A percentile compares a stretch with the other conserved stretches of the same genome.
Evolutionary conservation across 306 rosid genomes (phyloP).

Genomic region (Amphicarpaea edgeworthii): DNA sequence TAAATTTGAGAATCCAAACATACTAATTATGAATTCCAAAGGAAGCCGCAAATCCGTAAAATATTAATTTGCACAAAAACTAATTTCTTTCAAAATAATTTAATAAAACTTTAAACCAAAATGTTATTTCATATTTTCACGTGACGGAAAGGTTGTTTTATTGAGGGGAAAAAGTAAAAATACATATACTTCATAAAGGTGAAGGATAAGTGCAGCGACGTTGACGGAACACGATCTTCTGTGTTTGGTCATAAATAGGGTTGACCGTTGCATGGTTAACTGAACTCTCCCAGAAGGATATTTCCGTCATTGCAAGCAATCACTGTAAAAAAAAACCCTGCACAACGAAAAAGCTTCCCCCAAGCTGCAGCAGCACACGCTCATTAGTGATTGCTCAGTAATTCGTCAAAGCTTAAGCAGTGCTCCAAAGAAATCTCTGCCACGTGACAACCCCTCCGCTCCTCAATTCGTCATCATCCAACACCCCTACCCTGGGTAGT

Average conservation of each 20-base stretch:
- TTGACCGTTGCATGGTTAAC: constrained; percentile 43
- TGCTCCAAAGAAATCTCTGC: constrained; percentile 42
- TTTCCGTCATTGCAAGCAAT: constrained; percentile 41
- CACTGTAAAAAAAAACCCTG: constrained; percentile 29
- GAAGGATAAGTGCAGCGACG: not conserved
- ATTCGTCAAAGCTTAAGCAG: constrained; percentile 26
- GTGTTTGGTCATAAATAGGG: constrained; percentile 46
- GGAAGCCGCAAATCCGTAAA: too few relatives aligned
- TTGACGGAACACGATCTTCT: not conserved
- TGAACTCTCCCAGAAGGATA: constrained; percentile 7
- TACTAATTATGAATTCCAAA: too few relatives aligned
- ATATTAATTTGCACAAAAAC: too few relatives aligned
- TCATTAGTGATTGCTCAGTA: constrained; percentile 42
- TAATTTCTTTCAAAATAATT: too few relatives aligned
- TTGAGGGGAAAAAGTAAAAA: constrained; percentile 3
- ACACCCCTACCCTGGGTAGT: not conserved
- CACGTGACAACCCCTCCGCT: constrained; percentile 47
- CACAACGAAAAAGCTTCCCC: constrained; percentile 26
- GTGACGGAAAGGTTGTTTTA: too few relatives aligned
- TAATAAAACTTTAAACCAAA: too few relatives aligned
- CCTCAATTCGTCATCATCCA: constrained; percentile 46
- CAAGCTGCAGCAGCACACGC: constrained; percentile 27
- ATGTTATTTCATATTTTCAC: too few relatives aligned
- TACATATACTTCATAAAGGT: not conserved
- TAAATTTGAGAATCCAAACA: too few relatives aligned